Conservation (phyloP, 1,139 yeast genomes). For the Pneumocystis jirovecii region DNA sequence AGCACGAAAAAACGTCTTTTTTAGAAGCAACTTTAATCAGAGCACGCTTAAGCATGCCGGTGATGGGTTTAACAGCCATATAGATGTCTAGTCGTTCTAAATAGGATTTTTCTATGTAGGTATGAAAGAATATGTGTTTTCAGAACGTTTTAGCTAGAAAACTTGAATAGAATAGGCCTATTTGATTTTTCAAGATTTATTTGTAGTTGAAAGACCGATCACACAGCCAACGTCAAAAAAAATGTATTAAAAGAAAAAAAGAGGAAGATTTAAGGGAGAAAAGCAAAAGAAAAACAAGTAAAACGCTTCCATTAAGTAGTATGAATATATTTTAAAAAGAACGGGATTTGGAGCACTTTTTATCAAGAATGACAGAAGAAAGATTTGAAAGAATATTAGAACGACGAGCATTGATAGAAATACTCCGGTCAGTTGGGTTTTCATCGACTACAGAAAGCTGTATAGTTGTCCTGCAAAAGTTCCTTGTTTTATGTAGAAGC, state of each 20-base stretch:
- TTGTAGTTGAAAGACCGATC: neutral
- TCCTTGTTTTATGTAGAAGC: neutral
- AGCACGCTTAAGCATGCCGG: slow-evolving; percentile 8
- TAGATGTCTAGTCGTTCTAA: neutral
- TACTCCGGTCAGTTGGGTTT: neutral
- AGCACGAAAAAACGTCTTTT: neutral
- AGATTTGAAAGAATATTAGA: neutral
- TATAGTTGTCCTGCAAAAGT: neutral
- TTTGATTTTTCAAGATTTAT: no score
- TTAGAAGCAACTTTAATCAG: slow-evolving; percentile 6
- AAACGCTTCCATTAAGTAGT: no score
- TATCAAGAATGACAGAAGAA: neutral
- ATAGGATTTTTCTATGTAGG: neutral
- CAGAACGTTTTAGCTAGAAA: neutral
- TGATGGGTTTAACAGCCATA: slow-evolving; percentile 1
- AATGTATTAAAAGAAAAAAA: no score
- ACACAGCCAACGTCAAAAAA: no score
- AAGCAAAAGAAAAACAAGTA: no score
- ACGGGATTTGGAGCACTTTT: no score
- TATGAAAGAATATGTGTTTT: neutral
- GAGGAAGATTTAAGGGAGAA: no score
- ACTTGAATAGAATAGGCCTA: no score
- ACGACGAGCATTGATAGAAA: neutral
- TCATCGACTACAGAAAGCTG: neutral
- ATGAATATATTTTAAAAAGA: no score